phyloP scores from a whole-genome alignment of 495 filamentous ascomycete genomes.

The Neurospora sp. region DNA sequence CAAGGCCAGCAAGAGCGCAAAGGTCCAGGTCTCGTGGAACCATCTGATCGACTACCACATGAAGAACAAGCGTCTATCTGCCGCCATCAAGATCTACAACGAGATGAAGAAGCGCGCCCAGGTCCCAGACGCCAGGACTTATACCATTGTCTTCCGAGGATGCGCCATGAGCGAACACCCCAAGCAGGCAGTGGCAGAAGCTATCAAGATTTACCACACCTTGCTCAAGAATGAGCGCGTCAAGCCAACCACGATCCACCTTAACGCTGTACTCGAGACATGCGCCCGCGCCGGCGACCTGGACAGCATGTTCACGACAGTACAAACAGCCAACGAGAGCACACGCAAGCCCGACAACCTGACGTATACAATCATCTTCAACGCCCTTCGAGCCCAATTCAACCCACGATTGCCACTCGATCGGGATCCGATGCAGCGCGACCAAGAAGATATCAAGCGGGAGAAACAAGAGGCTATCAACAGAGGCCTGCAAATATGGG shows the following conservation, averaged over 20 bases:
- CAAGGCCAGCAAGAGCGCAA: slow-evolving; percentile 47
- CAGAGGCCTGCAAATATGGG: slow-evolving; percentile 63
- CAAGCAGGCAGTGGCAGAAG: slow-evolving; percentile 45
- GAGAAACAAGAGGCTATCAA: slow-evolving; percentile 32
- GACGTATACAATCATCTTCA: slow-evolving; percentile 76
- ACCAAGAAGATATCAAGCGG: slow-evolving; percentile 14
- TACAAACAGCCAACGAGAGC: slow-evolving; percentile 53
- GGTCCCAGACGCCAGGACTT: slow-evolving; percentile 64
- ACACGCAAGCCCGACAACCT: slow-evolving; percentile 49
- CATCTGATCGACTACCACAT: slow-evolving; percentile 65
- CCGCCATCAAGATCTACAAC: slow-evolving; percentile 71
- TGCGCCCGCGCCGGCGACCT: slow-evolving; percentile 61
- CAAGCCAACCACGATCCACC: slow-evolving; percentile 63
- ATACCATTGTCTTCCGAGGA: slow-evolving; percentile 73
- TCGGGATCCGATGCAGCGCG: background rate
- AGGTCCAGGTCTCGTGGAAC: slow-evolving; percentile 76
- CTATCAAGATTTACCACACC: slow-evolving; percentile 60
- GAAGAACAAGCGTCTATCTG: slow-evolving; percentile 43
- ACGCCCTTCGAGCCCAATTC: slow-evolving; percentile 46
- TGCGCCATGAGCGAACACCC: slow-evolving; percentile 45
- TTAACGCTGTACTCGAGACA: slow-evolving; percentile 75
- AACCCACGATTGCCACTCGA: slow-evolving; percentile 5
- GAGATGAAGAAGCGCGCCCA: slow-evolving; percentile 95
- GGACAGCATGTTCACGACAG: slow-evolving; percentile 65
- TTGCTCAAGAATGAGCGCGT: slow-evolving; percentile 52